Conservation (phyloP, 2,329 filamentous ascomycete species). For the Daldinia sp. region DNA sequence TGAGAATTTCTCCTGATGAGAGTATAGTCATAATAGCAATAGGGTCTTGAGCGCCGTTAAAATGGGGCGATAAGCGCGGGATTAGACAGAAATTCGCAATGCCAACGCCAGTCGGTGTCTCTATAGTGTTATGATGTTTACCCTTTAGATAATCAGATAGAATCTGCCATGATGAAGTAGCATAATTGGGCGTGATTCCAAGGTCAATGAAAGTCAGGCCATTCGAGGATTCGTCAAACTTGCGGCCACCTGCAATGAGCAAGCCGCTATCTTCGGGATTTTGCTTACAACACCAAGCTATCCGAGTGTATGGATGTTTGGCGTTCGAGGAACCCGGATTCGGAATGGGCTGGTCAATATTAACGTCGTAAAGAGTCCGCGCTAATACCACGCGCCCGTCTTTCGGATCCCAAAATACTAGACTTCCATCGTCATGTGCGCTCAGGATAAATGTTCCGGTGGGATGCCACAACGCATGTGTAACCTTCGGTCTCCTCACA, state of each 20-base stretch:
- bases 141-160: conserved; percentile 80
- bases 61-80: conserved; percentile 84
- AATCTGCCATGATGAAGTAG: conserved; percentile 88
- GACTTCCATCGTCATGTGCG: conserved; percentile 86
- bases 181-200: conserved; percentile 86
- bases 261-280: conserved; percentile 94
- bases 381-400: conserved; percentile 87
- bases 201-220: conserved; percentile 90
- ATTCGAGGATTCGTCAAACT: conserved; percentile 71
- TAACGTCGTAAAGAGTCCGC: conserved; percentile 76
- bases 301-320: conserved; percentile 77
- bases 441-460: conserved; percentile 90
- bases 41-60: conserved; percentile 86
- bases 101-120: conserved; percentile 79
- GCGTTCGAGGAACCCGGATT: conserved; percentile 62
- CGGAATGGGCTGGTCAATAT: conserved; percentile 73
- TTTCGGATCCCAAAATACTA: conserved; percentile 94
- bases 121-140: conserved; percentile 75
- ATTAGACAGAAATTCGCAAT: conserved; percentile 84
- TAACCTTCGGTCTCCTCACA: conserved; percentile 75
- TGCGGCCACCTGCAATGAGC: conserved; percentile 82
- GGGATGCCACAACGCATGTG: conserved; percentile 91
- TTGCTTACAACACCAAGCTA: conserved; percentile 92
- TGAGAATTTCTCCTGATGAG: conserved; percentile 86
- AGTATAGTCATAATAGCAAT: conserved; percentile 83